Percentiles rank a stretch among this genome's conserved stretches.
phyloP scores from a whole-genome alignment of 1,284 basidiomycete species.

The Trametes polyzona region DNA sequence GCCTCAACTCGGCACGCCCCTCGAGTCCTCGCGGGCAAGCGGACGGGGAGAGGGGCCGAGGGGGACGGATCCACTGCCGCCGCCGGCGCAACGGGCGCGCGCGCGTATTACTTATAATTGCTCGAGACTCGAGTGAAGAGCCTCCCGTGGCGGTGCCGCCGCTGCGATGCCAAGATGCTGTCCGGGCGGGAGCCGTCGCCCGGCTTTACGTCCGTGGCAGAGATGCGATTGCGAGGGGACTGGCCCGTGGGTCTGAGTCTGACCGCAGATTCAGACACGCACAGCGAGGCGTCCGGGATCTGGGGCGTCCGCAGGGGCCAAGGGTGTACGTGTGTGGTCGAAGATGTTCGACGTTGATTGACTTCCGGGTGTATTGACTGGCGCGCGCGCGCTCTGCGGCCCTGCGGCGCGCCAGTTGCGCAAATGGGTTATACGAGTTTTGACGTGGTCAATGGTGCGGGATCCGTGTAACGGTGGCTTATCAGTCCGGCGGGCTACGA shows the following conservation, averaged over 20 bases:
- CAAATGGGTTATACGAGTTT: no score
- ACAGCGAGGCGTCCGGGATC: not conserved
- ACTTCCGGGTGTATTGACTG: not conserved
- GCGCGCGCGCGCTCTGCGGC: not conserved
- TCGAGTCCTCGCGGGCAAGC: no score
- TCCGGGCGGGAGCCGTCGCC: no score
- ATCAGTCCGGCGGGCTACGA: not conserved
- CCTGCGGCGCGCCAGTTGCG: no score
- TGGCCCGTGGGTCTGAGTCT: no score
- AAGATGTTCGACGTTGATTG: no score
- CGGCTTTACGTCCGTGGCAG: no score
- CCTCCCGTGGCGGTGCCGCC: not conserved
- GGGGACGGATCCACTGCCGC: not conserved
- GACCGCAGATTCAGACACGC: not conserved
- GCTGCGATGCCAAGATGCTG: not conserved
- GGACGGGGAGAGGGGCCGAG: not conserved
- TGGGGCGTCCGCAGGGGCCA: not conserved
- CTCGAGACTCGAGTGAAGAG: not conserved
- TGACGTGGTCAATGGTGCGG: no score
- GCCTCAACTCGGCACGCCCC: not conserved
- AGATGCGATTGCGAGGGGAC: no score
- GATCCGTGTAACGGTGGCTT: no score
- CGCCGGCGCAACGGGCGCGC: not conserved
- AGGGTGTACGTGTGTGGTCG: no score
- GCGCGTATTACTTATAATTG: not conserved